A percentile compares a stretch with the other conserved stretches of the same genome.
These are phyloP conservation scores for Crithidia thermophila DNA, from an alignment of 208 protist genomes.

Conservation along the genomic window DNA sequence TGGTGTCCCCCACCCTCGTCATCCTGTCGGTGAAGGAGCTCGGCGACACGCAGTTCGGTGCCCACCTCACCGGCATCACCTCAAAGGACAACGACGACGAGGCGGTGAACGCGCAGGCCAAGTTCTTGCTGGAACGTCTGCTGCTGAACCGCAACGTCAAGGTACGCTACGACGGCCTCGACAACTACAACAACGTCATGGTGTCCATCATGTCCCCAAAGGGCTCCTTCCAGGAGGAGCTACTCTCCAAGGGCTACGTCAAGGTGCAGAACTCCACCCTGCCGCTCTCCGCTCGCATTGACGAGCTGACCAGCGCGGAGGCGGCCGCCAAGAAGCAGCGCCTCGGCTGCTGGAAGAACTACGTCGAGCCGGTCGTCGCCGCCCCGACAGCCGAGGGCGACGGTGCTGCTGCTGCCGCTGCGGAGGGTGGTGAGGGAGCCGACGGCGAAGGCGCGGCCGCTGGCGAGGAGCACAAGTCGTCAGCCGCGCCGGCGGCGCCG, in stretches of 20 bases:
- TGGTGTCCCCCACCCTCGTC: conserved; percentile 58
- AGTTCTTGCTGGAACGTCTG: conserved; percentile 77
- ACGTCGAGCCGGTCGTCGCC: conserved; percentile 29
- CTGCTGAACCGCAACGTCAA: conserved; percentile 87
- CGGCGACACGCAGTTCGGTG: conserved; percentile 62
- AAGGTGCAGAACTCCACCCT: conserved; percentile 72
- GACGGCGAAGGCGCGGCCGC: neutral
- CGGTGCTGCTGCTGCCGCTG: conserved; percentile 5
- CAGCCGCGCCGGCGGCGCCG: conserved; percentile 14
- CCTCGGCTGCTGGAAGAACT: conserved; percentile 77
- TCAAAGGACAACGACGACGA: conserved; percentile 60
- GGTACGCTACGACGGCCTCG: conserved; percentile 73
- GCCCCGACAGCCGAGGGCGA: conserved; percentile 5
- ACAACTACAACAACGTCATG: conserved; percentile 79
- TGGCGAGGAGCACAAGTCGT: conserved; percentile 9
- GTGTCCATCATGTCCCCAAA: conserved; percentile 82
- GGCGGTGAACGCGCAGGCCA: conserved; percentile 44
- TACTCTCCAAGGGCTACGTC: conserved; percentile 77
- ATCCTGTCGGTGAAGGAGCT: conserved; percentile 58
- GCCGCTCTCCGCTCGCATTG: conserved; percentile 39
- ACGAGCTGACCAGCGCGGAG: conserved; percentile 65
- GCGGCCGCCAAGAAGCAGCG: conserved; percentile 48
- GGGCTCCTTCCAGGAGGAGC: conserved; percentile 86
- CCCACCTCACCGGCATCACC: conserved; percentile 81
- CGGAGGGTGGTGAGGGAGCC: neutral